Evolutionary conservation across 1,284 basidiomycete genomes (phyloP).

Genomic region (Afroboletus lepidellus): DNA sequence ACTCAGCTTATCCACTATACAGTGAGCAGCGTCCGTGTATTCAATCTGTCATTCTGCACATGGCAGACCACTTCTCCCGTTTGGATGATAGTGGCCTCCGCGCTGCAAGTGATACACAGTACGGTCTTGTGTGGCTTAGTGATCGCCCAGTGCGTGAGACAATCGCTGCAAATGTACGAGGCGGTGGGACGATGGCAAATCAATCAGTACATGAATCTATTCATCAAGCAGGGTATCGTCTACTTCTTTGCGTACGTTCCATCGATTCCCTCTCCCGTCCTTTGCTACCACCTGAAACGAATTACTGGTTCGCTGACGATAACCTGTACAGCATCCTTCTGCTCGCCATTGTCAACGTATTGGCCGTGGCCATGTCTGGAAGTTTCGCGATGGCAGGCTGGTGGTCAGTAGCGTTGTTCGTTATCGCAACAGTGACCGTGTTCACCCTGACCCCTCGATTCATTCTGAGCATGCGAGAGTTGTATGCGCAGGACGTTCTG

Average conservation of each 20-base stretch:
- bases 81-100: neutral
- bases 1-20: too few relatives aligned
- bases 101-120: neutral
- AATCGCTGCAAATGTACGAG: neutral
- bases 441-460: constrained; percentile 9
- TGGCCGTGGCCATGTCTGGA: neutral
- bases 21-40: neutral
- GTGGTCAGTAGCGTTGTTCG: neutral
- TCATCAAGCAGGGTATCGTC: too few relatives aligned
- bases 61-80: neutral
- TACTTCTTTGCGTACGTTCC: too few relatives aligned
- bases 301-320: neutral
- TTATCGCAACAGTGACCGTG: neutral
- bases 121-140: too few relatives aligned
- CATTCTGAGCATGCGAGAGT: constrained; percentile 8
- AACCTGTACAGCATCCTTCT: neutral
- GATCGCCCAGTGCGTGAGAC: neutral
- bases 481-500: too few relatives aligned
- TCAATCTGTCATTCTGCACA: neutral
- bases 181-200: too few relatives aligned
- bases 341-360: neutral
- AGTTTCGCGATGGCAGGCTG: neutral
- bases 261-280: neutral
- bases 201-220: too few relatives aligned
- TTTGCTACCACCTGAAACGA: neutral